phyloP scores from a whole-genome alignment of 176 grass and related monocot species.

The Poa annua region DNA sequence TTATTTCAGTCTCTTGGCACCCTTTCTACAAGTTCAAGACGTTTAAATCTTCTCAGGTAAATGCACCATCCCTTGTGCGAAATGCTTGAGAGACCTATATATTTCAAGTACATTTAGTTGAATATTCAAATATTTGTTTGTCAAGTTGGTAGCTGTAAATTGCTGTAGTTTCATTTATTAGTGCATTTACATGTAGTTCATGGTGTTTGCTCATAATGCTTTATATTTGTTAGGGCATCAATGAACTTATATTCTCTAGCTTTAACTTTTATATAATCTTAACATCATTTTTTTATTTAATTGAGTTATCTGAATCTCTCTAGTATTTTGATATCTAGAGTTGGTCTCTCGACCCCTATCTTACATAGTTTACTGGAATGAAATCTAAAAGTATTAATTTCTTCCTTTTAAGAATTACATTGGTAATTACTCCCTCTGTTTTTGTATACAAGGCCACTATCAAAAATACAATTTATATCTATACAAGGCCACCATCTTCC shows the following conservation, averaged over 20 bases:
- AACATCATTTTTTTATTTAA: slow-evolving; percentile 16
- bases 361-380: slow-evolving; percentile 4
- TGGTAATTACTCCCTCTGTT: background rate
- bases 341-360: background rate
- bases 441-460: too few species aligned
- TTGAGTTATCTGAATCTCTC: background rate
- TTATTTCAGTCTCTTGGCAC: slow-evolving; percentile 95
- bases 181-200: background rate
- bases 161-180: background rate
- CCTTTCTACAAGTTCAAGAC: slow-evolving; percentile 85
- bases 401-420: slow-evolving; percentile 14
- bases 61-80: slow-evolving; percentile 14
- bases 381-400: background rate
- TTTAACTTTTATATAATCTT: slow-evolving; percentile 18
- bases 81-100: slow-evolving; percentile 13
- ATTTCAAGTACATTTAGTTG: slow-evolving; percentile 23
- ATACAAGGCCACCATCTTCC: too few species aligned
- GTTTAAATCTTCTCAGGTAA: slow-evolving; percentile 93
- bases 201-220: background rate
- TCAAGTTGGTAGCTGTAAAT: background rate
- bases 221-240: background rate
- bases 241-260: background rate
- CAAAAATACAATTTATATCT: too few species aligned
- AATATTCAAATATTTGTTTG: background rate
- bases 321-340: slow-evolving; percentile 3